Conservation (phyloP, 768 basidiomycete genomes). For the Tulasnella sp. region DNA sequence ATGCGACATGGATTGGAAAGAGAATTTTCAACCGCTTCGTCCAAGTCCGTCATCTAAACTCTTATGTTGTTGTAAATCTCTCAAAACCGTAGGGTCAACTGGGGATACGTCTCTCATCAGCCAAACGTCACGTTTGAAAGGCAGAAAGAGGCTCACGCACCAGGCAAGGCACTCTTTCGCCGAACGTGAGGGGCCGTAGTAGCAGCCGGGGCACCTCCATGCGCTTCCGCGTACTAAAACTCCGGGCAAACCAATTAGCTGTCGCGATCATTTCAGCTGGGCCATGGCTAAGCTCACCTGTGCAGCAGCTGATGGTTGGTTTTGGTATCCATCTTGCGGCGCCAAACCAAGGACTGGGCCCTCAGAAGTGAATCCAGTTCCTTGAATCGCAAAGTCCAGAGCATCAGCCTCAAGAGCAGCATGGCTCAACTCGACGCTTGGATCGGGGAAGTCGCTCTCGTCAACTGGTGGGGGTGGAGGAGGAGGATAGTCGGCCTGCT, state of each 20-base stretch:
- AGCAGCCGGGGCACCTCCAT: conserved; percentile 31
- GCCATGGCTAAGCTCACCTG: background rate
- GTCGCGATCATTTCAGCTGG: background rate
- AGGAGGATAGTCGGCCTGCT: conserved; percentile 57
- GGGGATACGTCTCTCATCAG: conserved; percentile 4
- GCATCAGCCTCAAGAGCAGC: conserved; percentile 66
- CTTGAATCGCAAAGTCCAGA: conserved; percentile 67
- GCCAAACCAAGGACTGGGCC: conserved; percentile 11
- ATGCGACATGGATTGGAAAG: background rate
- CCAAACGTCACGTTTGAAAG: background rate
- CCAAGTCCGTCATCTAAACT: conserved; percentile 23
- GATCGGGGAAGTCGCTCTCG: conserved; percentile 78
- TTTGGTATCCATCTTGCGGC: background rate
- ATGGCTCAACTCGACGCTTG: conserved; percentile 83
- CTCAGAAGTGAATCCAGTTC: conserved; percentile 50
- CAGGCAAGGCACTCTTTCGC: conserved; percentile 90
- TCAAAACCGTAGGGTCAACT: conserved; percentile 85
- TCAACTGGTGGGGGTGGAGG: conserved; percentile 69
- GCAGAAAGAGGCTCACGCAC: conserved; percentile 34
- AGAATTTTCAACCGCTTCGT: background rate
- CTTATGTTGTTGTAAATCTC: conserved; percentile 73
- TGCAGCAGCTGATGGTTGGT: background rate
- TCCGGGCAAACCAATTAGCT: conserved; percentile 20
- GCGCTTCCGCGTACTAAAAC: conserved; percentile 45
- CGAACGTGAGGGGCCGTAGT: conserved; percentile 60